Percentiles rank a stretch among this genome's conserved stretches.
Conservation (phyloP, 768 basidiomycete species). For the Daedalea quercina region DNA sequence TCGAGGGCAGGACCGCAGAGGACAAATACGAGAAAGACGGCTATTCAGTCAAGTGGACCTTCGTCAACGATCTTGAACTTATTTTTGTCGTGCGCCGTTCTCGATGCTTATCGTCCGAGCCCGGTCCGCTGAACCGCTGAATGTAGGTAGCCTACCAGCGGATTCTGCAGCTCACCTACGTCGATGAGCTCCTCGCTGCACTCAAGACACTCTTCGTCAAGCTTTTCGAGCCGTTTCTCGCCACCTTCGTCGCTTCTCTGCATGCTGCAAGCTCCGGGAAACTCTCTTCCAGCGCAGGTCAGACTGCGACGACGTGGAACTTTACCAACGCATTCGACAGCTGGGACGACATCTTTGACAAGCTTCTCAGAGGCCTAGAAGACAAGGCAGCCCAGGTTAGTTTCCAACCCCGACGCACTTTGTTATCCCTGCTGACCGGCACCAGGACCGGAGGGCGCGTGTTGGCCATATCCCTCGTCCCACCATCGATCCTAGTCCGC, state of each 20-base stretch:
- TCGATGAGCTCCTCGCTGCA: constrained; percentile 78
- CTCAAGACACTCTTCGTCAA: constrained; percentile 83
- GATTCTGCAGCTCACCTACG: constrained; percentile 89
- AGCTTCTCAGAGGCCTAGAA: constrained; percentile 66
- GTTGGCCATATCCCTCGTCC: constrained; percentile 34
- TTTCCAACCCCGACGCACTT: background rate
- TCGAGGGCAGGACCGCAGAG: constrained; percentile 80
- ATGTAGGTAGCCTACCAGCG: constrained; percentile 91
- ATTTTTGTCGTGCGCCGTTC: constrained; percentile 81
- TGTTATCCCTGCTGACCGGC: background rate
- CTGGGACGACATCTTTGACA: constrained; percentile 81
- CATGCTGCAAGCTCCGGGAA: constrained; percentile 52
- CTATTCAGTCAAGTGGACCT: constrained; percentile 90
- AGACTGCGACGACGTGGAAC: constrained; percentile 48
- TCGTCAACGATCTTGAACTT: constrained; percentile 91
- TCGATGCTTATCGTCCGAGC: background rate
- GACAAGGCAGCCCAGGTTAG: constrained; percentile 64
- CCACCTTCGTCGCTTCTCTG: constrained; percentile 77
- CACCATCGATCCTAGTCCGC: constrained; percentile 34
- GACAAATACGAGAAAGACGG: constrained; percentile 91
- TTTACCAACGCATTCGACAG: constrained; percentile 64
- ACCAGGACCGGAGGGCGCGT: constrained; percentile 69
- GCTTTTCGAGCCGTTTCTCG: constrained; percentile 78
- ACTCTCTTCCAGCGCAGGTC: constrained; percentile 25
- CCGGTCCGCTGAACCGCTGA: background rate